These are phyloP conservation scores for Iris macrosiphon DNA, from an alignment of 106 monocot genomes.

Conservation along the genomic window DNA sequence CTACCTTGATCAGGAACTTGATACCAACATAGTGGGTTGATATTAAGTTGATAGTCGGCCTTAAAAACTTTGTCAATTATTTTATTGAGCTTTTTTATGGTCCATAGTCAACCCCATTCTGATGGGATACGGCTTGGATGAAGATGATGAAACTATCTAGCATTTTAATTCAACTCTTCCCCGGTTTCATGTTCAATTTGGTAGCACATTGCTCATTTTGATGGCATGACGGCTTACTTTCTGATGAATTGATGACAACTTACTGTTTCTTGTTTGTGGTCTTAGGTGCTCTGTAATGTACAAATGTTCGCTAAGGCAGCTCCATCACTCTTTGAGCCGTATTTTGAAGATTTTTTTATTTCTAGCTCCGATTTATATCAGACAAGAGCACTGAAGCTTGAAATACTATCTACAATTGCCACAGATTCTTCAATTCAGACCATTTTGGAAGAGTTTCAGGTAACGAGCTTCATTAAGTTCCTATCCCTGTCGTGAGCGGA, in stretches of 20 bases:
- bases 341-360: constrained; percentile 89
- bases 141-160: too few species aligned
- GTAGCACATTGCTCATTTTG: too few species aligned
- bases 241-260: background rate
- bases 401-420: constrained; percentile 77
- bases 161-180: too few species aligned
- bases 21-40: too few species aligned
- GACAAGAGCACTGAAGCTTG: constrained; percentile 72
- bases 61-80: too few species aligned
- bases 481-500: background rate
- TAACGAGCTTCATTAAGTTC: constrained; percentile 11
- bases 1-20: too few species aligned
- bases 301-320: constrained; percentile 67
- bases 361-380: constrained; percentile 62
- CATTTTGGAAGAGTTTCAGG: constrained; percentile 94
- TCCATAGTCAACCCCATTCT: too few species aligned
- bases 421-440: constrained; percentile 54
- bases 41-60: too few species aligned
- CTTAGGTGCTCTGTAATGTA: constrained; percentile 85
- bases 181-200: too few species aligned
- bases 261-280: constrained; percentile 4
- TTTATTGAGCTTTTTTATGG: too few species aligned
- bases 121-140: too few species aligned
- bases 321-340: constrained; percentile 71
- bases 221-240: background rate